Evolutionary conservation across 371 early-diverging fungal species (phyloP), one percentile per base, ranked within the genome.

Genomic region (Mucor plumbeus): DNA sequence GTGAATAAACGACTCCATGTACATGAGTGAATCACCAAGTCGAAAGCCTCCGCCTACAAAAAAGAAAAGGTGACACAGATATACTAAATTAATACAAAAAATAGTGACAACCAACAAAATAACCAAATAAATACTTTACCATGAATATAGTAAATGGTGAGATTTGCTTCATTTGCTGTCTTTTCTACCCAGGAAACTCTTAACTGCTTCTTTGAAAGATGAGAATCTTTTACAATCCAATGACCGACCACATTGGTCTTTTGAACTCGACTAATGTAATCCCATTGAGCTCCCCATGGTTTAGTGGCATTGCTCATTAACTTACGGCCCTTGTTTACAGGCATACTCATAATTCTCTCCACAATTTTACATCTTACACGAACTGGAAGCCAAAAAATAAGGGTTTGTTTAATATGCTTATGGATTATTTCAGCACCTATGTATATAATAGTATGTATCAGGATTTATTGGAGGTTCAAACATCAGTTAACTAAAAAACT

Each of bases 131-230:
- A 35, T 8, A 34, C 17, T 48, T 48, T 75, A 75, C 80, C 80
- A 50, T 79, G 80, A 34, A 79, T 68, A 35, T 72, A 79, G 13
- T 72, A 69, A 7, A 79, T 64, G 10, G 76, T 58, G 17, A 77
- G 11, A 35, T 76, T 74, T 7, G 70, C 69, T 38, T 69, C 64
- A 11, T 40, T 58, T 7, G 69, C 66, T 3, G 71, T 61, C 11
- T 65, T 35, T 40, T 73, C 74, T 7, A 61, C 67, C 59, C 59
- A 66, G 35, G 17, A 8, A 1, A 17, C 31, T 11, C 58, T n/a
- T 1, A 44, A 50, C 36, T 58, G 21, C 47, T 68, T 44, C 38
- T 33, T 59, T 39, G 21, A 31, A 35, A 41, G 41, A 43, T 59
- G 19, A 8, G 61, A 44, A 17, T 47, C 11, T 35, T 34, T 44